Percentiles rank a stretch among this genome's conserved stretches.
Conservation (phyloP, 2,329 filamentous ascomycete species). For the Trichoderma sp. region DNA sequence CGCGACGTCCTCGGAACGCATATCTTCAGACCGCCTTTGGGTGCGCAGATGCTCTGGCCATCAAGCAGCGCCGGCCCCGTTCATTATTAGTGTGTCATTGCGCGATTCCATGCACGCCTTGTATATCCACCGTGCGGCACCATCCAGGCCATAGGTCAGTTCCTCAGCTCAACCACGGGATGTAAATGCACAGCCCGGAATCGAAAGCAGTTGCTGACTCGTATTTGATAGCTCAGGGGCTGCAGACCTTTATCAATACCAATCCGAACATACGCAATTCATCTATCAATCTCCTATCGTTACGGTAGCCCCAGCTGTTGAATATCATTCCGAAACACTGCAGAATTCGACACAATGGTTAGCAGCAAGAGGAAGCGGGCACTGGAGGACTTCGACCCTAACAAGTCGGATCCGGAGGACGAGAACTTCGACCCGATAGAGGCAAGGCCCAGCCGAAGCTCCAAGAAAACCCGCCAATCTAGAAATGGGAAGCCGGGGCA, state of each 20-base stretch:
- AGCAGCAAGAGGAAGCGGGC: constrained; percentile 55
- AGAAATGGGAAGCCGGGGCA: constrained; percentile 33
- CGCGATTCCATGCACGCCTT: constrained; percentile 20
- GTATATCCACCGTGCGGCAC: background rate
- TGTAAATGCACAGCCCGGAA: background rate
- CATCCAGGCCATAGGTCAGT: constrained; percentile 9
- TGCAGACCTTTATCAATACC: background rate
- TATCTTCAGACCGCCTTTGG: background rate
- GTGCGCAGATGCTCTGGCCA: background rate
- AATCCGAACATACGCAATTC: background rate
- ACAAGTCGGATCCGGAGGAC: constrained; percentile 64
- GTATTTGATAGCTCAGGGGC: background rate
- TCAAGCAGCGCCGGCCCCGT: background rate
- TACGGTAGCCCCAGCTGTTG: background rate
- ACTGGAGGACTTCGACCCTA: constrained; percentile 58
- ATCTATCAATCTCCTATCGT: background rate
- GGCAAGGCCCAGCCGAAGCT: constrained; percentile 40
- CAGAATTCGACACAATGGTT: constrained; percentile 27
- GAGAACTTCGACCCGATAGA: constrained; percentile 61
- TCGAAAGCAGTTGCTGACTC: background rate
- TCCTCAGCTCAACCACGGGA: background rate
- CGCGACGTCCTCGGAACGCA: constrained; percentile 1
- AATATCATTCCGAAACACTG: background rate
- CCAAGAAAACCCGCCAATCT: constrained; percentile 42
- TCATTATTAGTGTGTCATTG: constrained; percentile 9